Percentiles rank a stretch among this genome's conserved stretches.
These are phyloP conservation scores for Stentor coeruleus DNA, from an alignment of 73 alveolate species.

Conservation along the genomic window DNA sequence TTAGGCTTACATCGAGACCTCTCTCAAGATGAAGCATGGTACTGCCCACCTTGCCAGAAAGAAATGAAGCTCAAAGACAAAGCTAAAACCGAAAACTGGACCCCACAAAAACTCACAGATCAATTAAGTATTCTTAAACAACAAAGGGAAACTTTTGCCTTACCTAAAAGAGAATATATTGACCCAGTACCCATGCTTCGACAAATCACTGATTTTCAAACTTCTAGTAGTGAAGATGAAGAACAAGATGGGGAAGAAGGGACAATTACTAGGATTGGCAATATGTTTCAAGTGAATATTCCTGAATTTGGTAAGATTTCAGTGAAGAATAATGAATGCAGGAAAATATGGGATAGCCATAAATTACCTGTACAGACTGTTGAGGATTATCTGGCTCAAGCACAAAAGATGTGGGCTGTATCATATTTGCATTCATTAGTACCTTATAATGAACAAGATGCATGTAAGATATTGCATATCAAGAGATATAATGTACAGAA, in stretches of 20 bases:
- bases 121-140: not conserved
- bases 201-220: conserved; percentile 17
- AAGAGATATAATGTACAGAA: conserved; percentile 13
- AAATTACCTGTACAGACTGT: not conserved
- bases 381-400: conserved; percentile 20
- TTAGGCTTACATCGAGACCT: conserved; percentile 20
- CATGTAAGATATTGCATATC: conserved; percentile 14
- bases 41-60: conserved; percentile 22
- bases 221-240: conserved; percentile 19
- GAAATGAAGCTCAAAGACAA: conserved; percentile 12
- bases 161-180: conserved; percentile 10
- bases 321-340: not conserved
- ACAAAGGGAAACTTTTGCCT: conserved; percentile 14
- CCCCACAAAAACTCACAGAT: conserved; percentile 7
- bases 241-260: conserved; percentile 22
- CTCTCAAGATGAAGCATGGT: conserved; percentile 2
- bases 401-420: not conserved
- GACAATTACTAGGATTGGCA: conserved; percentile 7
- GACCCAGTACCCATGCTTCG: conserved; percentile 27
- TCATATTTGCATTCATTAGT: not conserved
- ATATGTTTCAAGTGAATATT: not conserved
- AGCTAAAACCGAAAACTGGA: conserved; percentile 7
- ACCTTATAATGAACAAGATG: conserved; percentile 24
- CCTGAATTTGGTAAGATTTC: not conserved
- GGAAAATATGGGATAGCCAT: conserved; percentile 2